These are phyloP conservation scores for Lobulomyces angularis DNA, from an alignment of 192 early-diverging fungal species.

Conservation along the genomic window DNA sequence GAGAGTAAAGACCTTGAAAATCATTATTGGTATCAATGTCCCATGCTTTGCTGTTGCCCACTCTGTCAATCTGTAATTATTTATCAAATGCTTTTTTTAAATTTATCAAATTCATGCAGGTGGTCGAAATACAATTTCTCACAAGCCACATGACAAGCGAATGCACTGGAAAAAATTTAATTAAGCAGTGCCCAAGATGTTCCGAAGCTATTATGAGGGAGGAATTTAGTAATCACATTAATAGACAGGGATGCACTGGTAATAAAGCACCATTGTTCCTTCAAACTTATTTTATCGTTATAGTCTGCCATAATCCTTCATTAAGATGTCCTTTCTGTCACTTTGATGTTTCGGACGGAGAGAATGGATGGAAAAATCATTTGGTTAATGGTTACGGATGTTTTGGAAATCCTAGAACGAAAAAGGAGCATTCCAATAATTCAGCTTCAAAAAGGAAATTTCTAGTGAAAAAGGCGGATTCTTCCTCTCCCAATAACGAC, in stretches of 20 bases:
- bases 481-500: no score
- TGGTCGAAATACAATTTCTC: slow-evolving; percentile 58
- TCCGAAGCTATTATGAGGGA: slow-evolving; percentile 38
- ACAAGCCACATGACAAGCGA: slow-evolving; percentile 51
- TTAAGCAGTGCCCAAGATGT: slow-evolving; percentile 50
- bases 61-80: slow-evolving; percentile 53
- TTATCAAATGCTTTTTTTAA: background rate
- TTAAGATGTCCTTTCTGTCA: slow-evolving; percentile 54
- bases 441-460: no score
- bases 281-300: no score
- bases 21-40: slow-evolving; percentile 70
- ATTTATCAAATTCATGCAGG: slow-evolving; percentile 18
- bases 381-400: slow-evolving; percentile 41
- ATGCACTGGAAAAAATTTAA: slow-evolving; percentile 44
- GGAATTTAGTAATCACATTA: slow-evolving; percentile 41
- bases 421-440: no score
- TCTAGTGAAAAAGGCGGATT: no score
- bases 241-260: slow-evolving; percentile 26
- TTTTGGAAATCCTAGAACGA: no score
- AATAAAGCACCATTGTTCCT: no score
- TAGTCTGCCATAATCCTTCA: slow-evolving; percentile 10
- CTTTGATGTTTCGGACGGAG: slow-evolving; percentile 34
- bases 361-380: slow-evolving; percentile 54
- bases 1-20: slow-evolving; percentile 55
- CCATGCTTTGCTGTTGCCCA: slow-evolving; percentile 55